These are phyloP conservation scores for Lophium mytilinum DNA, from an alignment of 495 filamentous ascomycete species.

Conservation along the genomic window DNA sequence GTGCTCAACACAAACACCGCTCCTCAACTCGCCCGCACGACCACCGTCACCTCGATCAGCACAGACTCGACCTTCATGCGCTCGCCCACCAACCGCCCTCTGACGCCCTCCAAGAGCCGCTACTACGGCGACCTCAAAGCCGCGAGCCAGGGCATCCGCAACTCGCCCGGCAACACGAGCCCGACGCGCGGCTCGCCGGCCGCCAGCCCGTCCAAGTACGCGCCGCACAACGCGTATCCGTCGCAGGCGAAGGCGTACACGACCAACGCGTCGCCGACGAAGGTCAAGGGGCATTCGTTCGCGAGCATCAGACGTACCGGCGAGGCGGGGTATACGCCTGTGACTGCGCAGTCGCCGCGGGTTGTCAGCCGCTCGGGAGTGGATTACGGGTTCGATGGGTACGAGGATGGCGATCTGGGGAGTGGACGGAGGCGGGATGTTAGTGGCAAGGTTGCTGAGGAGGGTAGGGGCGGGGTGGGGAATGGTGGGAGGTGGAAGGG, in stretches of 20 bases:
- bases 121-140: constrained; percentile 37
- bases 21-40: constrained; percentile 5
- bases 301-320: constrained; percentile 18
- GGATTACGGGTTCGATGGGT: neutral
- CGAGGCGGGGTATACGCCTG: constrained; percentile 14
- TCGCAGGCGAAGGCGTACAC: constrained; percentile 13
- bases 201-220: constrained; percentile 5
- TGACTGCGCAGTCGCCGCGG: constrained; percentile 7
- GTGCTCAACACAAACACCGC: neutral
- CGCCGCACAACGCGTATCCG: constrained; percentile 3
- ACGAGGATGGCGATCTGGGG: constrained; percentile 36
- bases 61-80: constrained; percentile 13
- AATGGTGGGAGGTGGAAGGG: constrained; percentile 9
- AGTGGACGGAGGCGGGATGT: constrained; percentile 50
- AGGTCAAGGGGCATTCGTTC: constrained; percentile 1
- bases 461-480: constrained; percentile 52
- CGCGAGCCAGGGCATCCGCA: constrained; percentile 28
- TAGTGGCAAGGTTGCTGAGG: constrained; percentile 79
- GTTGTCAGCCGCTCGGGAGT: constrained; percentile 29
- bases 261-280: constrained; percentile 12
- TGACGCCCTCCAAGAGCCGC: constrained; percentile 29
- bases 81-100: constrained; percentile 7
- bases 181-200: constrained; percentile 4
- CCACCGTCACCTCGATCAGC: constrained; percentile 12
- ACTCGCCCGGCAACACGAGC: neutral